Evolutionary conservation across 192 early-diverging fungal genomes (phyloP), one percentile per base, ranked within the genome.

Genomic region (Backusella macrospora): DNA sequence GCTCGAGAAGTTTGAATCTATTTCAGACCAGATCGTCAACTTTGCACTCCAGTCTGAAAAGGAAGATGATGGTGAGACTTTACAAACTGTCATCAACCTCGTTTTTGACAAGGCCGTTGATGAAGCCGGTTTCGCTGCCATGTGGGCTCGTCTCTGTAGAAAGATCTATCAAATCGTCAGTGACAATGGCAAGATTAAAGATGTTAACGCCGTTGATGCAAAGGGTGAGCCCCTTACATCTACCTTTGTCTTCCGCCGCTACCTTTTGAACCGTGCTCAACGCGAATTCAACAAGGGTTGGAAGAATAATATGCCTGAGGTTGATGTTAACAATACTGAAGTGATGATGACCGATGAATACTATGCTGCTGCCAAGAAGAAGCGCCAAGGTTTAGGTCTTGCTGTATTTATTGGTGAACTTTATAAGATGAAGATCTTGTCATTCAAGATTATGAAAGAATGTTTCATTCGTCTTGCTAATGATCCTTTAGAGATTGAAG

Each of bases 51-150:
- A 89, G 71, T 90, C 86, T 8, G 80, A 82, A 74, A 85, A 86
- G 65, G 89, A 91, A 81, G 84, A 77, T 7, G 87, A 93, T 67
- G 91, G 92, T 14, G 83, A 83, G 6, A 89, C 95, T 21, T 84
- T 99, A 65, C 89, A 87, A 74, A 90, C 87, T 69, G 89, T 98
- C 42, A 95, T 99, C 77, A 88, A 85, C 64, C 84, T 94, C 14
- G 92, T 96, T 59, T 99, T 96, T 72, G 92, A 98, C 37, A 99
- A 99, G 86, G 96, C 98, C 6, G 87, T 95, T 40, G 96, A 98
- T 74, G 97, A 99, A 80, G 87, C 92, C n/a, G 86, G 86, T 68
- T 99, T 97, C 86, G 91, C 90, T 71, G 77, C 81, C 62, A 93
- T 98, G 85, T 99, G 97, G 77, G 97, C 96, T 21, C 85, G 84